Conservation (phyloP, 352 stramenopile genomes). For the Globisporangium spiculum region DNA sequence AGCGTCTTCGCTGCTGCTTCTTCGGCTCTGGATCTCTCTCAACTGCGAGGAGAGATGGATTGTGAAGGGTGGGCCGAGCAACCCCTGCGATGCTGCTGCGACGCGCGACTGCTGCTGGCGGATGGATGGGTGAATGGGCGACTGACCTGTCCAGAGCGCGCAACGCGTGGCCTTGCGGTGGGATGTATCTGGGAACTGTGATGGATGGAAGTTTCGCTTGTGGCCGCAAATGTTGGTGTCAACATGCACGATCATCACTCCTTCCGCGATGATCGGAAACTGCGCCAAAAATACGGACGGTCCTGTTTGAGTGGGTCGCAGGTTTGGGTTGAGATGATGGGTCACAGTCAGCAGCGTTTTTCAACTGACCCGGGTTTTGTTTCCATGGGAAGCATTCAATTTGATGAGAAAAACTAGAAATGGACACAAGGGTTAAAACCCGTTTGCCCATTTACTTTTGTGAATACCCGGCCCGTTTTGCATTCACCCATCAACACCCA, state of each 20-base stretch:
- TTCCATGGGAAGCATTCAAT: neutral
- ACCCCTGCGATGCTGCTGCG: constrained; percentile 2
- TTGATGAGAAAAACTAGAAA: neutral
- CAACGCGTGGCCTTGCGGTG: neutral
- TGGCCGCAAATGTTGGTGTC: constrained; percentile 6
- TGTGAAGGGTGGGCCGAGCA: neutral
- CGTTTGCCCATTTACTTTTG: no score
- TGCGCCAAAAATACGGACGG: constrained; percentile 8
- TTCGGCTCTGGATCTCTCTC: constrained; percentile 2
- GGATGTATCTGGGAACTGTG: neutral
- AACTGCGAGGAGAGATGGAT: neutral
- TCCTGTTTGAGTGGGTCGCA: neutral
- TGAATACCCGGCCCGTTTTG: neutral
- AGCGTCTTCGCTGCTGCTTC: neutral
- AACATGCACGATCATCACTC: constrained; percentile 11
- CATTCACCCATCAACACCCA: constrained; percentile 9
- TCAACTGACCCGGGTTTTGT: neutral
- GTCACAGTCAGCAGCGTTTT: neutral
- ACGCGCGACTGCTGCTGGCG: neutral
- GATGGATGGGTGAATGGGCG: neutral
- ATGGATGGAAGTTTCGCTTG: constrained; percentile 1
- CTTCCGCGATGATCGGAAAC: neutral
- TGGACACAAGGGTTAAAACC: neutral
- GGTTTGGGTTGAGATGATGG: neutral
- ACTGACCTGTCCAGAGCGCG: neutral